Conservation (phyloP, 352 stramenopile species). For the Pythium phragmitis region DNA sequence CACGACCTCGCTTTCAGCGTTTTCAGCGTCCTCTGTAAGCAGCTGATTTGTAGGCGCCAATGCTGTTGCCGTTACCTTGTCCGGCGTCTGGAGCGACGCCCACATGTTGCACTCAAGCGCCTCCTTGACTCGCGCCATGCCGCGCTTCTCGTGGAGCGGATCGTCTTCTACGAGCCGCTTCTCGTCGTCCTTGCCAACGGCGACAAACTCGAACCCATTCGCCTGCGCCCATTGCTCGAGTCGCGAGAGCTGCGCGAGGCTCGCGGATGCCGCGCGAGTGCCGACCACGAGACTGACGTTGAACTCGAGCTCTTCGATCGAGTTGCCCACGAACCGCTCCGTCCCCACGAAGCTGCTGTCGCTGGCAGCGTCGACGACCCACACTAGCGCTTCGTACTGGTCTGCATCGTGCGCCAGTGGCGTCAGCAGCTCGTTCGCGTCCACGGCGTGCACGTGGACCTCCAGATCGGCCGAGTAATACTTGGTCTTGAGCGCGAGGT, state of each 20-base stretch:
- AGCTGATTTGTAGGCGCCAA: neutral
- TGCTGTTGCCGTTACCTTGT: neutral
- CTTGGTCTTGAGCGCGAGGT: constrained; percentile 47
- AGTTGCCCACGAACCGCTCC: constrained; percentile 38
- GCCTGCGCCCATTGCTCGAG: constrained; percentile 46
- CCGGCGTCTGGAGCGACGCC: constrained; percentile 55
- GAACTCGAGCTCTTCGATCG: constrained; percentile 49
- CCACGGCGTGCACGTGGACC: constrained; percentile 47
- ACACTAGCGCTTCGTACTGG: constrained; percentile 64
- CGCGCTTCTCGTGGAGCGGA: constrained; percentile 9
- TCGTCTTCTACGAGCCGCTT: neutral
- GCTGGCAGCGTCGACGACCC: constrained; percentile 42
- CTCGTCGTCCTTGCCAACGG: constrained; percentile 17
- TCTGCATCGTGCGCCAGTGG: constrained; percentile 39
- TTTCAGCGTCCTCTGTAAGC: neutral
- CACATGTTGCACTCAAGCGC: constrained; percentile 79
- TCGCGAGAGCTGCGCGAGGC: constrained; percentile 11
- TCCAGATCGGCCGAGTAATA: constrained; percentile 67
- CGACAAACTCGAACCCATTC: constrained; percentile 63
- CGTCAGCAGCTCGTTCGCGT: constrained; percentile 36
- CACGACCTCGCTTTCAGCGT: neutral
- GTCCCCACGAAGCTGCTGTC: constrained; percentile 47
- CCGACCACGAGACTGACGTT: constrained; percentile 62
- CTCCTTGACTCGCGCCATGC: constrained; percentile 66
- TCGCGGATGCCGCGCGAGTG: constrained; percentile 20